Percentiles rank a stretch among this genome's conserved stretches.
Evolutionary conservation across 2,329 filamentous ascomycete genomes (phyloP).

Genomic region (Fusarium metavorans): DNA sequence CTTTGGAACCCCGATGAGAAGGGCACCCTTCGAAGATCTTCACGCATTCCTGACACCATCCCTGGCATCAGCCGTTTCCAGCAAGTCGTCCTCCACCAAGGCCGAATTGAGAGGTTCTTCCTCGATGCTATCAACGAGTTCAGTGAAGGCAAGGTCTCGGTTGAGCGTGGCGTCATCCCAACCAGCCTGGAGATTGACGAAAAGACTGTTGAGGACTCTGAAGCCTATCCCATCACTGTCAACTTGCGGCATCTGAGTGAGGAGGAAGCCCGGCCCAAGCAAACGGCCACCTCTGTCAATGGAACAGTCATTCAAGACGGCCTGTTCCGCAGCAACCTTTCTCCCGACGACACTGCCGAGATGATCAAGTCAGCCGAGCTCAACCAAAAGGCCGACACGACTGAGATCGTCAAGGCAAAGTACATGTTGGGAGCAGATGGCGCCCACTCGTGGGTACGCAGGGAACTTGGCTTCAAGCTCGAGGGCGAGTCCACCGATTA

Average conservation of each 20-base stretch:
- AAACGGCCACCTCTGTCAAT: slow-evolving; percentile 20
- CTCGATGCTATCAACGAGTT: slow-evolving; percentile 33
- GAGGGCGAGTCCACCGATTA: slow-evolving; percentile 45
- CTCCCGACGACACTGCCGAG: slow-evolving; percentile 26
- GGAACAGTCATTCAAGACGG: slow-evolving; percentile 21
- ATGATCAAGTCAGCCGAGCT: slow-evolving; percentile 23
- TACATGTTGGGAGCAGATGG: slow-evolving; percentile 42
- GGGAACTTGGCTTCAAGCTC: slow-evolving; percentile 39
- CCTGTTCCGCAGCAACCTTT: slow-evolving; percentile 30
- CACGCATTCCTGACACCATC: slow-evolving; percentile 72
- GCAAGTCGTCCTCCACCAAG: slow-evolving; percentile 72
- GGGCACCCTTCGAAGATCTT: slow-evolving; percentile 68
- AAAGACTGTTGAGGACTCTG: slow-evolving; percentile 8
- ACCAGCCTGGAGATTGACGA: slow-evolving; percentile 17
- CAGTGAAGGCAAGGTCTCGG: slow-evolving; percentile 14
- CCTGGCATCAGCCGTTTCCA: slow-evolving; percentile 72
- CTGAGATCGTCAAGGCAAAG: slow-evolving; percentile 22
- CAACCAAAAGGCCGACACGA: slow-evolving; percentile 21
- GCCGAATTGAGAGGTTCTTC: slow-evolving; percentile 36
- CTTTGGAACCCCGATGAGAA: slow-evolving; percentile 72
- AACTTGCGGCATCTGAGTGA: slow-evolving; percentile 26
- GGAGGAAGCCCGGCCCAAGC: slow-evolving; percentile 27
- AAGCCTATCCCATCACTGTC: slow-evolving; percentile 29
- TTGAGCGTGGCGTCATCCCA: slow-evolving; percentile 28
- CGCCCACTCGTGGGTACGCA: slow-evolving; percentile 43